Evolutionary conservation across 768 basidiomycete species (phyloP).

Genomic region (Serendipita indica): DNA sequence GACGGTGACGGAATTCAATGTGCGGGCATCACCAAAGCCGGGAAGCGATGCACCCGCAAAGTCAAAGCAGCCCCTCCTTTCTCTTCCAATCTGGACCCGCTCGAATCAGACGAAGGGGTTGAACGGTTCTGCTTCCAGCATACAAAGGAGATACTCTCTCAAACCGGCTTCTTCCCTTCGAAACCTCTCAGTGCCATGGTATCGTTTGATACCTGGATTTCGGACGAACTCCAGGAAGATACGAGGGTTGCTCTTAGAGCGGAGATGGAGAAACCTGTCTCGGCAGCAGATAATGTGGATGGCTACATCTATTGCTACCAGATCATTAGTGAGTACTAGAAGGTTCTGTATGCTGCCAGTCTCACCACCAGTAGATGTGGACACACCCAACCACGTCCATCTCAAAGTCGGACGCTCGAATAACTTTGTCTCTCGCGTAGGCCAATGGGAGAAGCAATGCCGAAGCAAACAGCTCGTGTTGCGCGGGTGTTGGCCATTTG

Average conservation of each 20-base stretch:
- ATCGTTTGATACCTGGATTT: slow-evolving; percentile 52
- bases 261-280: slow-evolving; percentile 38
- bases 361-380: slow-evolving; percentile 20
- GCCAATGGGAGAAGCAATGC: slow-evolving; percentile 73
- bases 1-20: slow-evolving; percentile 35
- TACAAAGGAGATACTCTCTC: slow-evolving; percentile 31
- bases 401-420: slow-evolving; percentile 70
- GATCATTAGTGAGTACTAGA: slow-evolving; percentile 39
- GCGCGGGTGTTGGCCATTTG: slow-evolving; percentile 57
- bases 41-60: slow-evolving; percentile 43
- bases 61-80: slow-evolving; percentile 33
- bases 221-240: slow-evolving; percentile 41
- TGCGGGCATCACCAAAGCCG: slow-evolving; percentile 47
- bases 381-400: slow-evolving; percentile 31
- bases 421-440: slow-evolving; percentile 55
- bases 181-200: slow-evolving; percentile 36
- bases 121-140: slow-evolving; percentile 13
- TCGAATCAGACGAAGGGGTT: slow-evolving; percentile 9
- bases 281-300: slow-evolving; percentile 40
- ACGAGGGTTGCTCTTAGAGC: slow-evolving; percentile 42
- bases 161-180: slow-evolving; percentile 43
- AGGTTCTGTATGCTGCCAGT: slow-evolving; percentile 10
- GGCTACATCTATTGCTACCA: slow-evolving; percentile 79
- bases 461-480: slow-evolving; percentile 59
- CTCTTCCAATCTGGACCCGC: slow-evolving; percentile 7